phyloP scores from a whole-genome alignment of 2,329 filamentous ascomycete genomes.

The Cladosporium sp. region DNA sequence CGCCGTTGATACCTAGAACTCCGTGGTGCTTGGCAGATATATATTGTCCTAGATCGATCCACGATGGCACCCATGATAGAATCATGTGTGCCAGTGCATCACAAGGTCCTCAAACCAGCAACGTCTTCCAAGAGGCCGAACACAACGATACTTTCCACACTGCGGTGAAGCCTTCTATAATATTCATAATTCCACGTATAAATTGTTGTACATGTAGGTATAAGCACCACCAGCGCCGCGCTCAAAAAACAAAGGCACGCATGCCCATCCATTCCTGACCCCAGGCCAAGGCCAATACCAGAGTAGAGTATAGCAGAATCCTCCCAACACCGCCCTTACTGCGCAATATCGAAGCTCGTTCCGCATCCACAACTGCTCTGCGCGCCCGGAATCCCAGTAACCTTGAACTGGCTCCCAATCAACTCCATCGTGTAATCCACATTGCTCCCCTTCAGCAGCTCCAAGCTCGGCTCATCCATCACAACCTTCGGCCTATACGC shows the following conservation, averaged over 20 bases:
- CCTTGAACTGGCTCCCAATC: constrained; percentile 94
- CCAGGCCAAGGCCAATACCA: neutral
- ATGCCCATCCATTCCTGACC: neutral
- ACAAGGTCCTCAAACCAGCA: neutral
- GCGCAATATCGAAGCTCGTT: constrained; percentile 90
- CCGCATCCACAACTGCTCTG: constrained; percentile 96
- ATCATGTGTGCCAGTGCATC: neutral
- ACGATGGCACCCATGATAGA: neutral
- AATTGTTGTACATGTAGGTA: neutral
- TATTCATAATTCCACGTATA: neutral
- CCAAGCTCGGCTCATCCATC: constrained; percentile 82
- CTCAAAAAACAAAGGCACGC: neutral
- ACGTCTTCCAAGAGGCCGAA: neutral
- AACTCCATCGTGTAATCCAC: constrained; percentile 96
- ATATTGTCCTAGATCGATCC: no score
- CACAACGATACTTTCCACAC: neutral
- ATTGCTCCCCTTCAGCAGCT: constrained; percentile 88
- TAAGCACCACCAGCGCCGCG: constrained; percentile 11
- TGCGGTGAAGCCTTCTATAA: neutral
- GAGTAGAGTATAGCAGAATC: neutral
- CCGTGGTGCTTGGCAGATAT: no score
- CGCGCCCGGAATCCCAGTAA: constrained; percentile 87
- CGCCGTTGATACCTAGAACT: no score
- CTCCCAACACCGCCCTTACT: constrained; percentile 7
- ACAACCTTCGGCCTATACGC: constrained; percentile 71